Evolutionary conservation across 2,329 filamentous ascomycete species (phyloP), one percentile per base, ranked within the genome.

Genomic region (Epichloe amarillans): DNA sequence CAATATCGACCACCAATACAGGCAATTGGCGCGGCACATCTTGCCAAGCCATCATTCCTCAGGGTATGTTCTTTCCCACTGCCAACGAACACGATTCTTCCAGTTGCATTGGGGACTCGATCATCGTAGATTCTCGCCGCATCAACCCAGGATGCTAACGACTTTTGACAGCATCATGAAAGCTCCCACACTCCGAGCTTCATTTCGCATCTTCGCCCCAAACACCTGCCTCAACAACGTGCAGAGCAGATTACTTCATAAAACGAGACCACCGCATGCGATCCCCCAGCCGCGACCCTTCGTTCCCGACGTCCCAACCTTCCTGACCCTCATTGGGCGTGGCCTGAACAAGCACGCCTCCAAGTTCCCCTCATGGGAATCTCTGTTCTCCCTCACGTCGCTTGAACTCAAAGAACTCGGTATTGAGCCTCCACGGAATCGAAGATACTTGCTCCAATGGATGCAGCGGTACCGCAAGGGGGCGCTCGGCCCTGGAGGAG

Each of bases 291-390:
- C 89, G 1, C 95, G 85, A 38, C 87, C 88, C 1, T 89, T 95
- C 61, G 83, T 95, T 39, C 91, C 90, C 35, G 84, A 96, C 65
- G 81, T 88, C 40, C 65, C 76, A 59, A 93, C 90, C 15, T 95
- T 98, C 69, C 83, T 97, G 55, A 88, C 79, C 37, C 75, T 96
- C 53, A 96, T 97, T 68, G 93, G 93, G 59, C 90, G 93, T 56
- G 83, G 83, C 60, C 81, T 96, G 60, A 82, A 78, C 62, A 81
- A 85, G 63, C 88, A 96, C 72, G 79, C 85, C 46, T 75, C 80
- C 68, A 97, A 97, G 68, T 88, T 98, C 60, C 82, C 86, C 2
- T 84, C 85, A 11, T 97, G 93, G 93, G 85, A 93, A 49, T 80
- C 87, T 5, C 80, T 98, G 44, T 97, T 97, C 76, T 83, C 83